Evolutionary conservation across 352 stramenopile species (phyloP).

Genomic region (Phytophthora pseudosyringae): DNA sequence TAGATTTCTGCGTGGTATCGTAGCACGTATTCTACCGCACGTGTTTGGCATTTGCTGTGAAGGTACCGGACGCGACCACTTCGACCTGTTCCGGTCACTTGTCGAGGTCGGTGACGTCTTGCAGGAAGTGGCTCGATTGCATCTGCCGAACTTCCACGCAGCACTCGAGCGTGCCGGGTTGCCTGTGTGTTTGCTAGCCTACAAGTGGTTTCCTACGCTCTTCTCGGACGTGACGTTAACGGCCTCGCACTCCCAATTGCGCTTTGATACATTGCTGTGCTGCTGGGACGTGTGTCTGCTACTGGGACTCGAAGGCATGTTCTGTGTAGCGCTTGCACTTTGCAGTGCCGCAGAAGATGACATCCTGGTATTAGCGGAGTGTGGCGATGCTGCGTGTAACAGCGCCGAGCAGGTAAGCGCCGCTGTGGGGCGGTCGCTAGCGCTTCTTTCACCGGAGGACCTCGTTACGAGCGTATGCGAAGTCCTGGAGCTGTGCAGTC

Average conservation of each 20-base stretch:
- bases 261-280: constrained; percentile 75
- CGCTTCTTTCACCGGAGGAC: constrained; percentile 59
- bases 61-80: constrained; percentile 53
- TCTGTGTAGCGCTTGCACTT: constrained; percentile 72
- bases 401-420: constrained; percentile 72
- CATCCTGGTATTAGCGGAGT: constrained; percentile 47
- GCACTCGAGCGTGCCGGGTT: constrained; percentile 65
- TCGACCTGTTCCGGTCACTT: constrained; percentile 76
- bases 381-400: constrained; percentile 27
- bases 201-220: constrained; percentile 90
- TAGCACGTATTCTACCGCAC: constrained; percentile 73
- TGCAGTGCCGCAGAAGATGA: constrained; percentile 68
- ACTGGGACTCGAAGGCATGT: constrained; percentile 83
- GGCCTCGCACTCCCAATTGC: constrained; percentile 74
- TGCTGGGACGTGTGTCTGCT: constrained; percentile 86
- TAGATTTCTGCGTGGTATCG: constrained; percentile 66
- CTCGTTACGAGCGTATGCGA: constrained; percentile 80
- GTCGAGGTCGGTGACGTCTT: constrained; percentile 73
- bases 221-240: constrained; percentile 87
- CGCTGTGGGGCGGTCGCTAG: constrained; percentile 62
- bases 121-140: constrained; percentile 74
- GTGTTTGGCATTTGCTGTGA: constrained; percentile 74
- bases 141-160: constrained; percentile 66
- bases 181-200: constrained; percentile 79
- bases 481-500: constrained; percentile 78